Conservation (phyloP, 805 yeast species). For the Kluyveromyces siamensis region DNA sequence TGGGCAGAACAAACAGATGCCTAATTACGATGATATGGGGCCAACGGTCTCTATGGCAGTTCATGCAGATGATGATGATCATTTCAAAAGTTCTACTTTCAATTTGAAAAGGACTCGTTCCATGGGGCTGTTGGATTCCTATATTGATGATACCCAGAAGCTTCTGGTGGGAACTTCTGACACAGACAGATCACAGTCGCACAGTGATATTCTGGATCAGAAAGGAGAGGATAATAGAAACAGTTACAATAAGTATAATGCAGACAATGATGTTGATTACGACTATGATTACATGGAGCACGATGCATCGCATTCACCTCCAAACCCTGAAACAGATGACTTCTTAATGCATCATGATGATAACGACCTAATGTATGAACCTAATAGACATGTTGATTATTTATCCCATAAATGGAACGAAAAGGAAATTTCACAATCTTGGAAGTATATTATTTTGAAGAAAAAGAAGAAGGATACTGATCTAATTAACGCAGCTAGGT, state of each 20-base stretch:
- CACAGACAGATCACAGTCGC: slow-evolving; percentile 17
- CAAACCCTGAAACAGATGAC: slow-evolving; percentile 24
- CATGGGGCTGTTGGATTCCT: slow-evolving; percentile 70
- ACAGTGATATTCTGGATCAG: slow-evolving; percentile 2
- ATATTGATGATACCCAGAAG: slow-evolving; percentile 40
- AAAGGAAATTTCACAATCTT: slow-evolving; percentile 81
- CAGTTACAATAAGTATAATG: background rate
- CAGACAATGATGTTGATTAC: slow-evolving; percentile 6
- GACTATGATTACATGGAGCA: slow-evolving; percentile 5
- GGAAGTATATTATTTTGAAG: slow-evolving; percentile 84
- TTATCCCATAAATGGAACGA: slow-evolving; percentile 95
- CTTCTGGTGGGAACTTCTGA: slow-evolving; percentile 19
- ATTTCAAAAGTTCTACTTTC: slow-evolving; percentile 62
- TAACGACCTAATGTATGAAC: slow-evolving; percentile 67
- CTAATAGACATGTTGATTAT: slow-evolving; percentile 89
- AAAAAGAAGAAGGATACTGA: slow-evolving; percentile 48
- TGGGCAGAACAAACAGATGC: slow-evolving; percentile 2
- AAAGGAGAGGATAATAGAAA: slow-evolving; percentile 2
- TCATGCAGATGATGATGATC: slow-evolving; percentile 62
- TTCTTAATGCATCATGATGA: slow-evolving; percentile 65
- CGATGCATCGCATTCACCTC: slow-evolving; percentile 29
- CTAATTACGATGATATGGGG: slow-evolving; percentile 27
- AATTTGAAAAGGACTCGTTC: slow-evolving; percentile 75
- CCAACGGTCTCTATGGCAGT: slow-evolving; percentile 42
- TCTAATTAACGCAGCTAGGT: slow-evolving; percentile 71